Base-by-base conservation (phyloP, 2,329 filamentous ascomycete genomes). In the Monilinia fructicola region DNA sequence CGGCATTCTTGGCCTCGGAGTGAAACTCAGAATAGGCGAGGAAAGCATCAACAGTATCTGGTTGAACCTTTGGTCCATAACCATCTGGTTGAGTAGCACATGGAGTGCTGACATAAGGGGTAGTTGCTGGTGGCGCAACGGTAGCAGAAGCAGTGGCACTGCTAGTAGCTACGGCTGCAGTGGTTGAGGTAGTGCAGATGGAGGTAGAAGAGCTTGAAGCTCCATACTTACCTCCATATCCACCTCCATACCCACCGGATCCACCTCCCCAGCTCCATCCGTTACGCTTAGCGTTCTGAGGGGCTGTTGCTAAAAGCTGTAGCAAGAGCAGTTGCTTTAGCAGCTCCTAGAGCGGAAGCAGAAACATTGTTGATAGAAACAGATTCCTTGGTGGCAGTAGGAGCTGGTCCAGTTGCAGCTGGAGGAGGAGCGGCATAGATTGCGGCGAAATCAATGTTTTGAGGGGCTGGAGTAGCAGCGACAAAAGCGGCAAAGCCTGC, bases 21-120 rank as follows among this genome's bases (percentile, higher is more conserved):
- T 70, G 62, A 40, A 77, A 74, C 12, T 64, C 66, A 5, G 62
- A 3, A 54, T 71, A 69, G 14, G 63, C 67, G 11, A 75, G 62
- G 69, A 80, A 79, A 9, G 70, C 73, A 40, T 59, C 68, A 23
- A 69, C 70, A 6, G 75, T 78, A 66, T 80, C 78, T 7, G 77
- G 76, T 40, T 58, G 48, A 7, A 75, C 71, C 3, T 70, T 64
- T 28, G 76, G 76, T n/a, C 76, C 76, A n/a, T 70, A 66, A 2
- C 77, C 77, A 11, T 53, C 53, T 7, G 72, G 68, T 52, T 68
- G 48, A 31, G 54, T 54, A 4, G 52, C 52, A 7, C 54, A 64
- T 35, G 67, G 55, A 31, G 26, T 31, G 59, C 40, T 50, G 14
- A 40, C 53, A 9, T 65, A 62, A 10, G 52, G 28, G 10, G 62